These are phyloP conservation scores for Leccinum fuscescens DNA, from an alignment of 1,284 basidiomycete species.

Conservation along the genomic window DNA sequence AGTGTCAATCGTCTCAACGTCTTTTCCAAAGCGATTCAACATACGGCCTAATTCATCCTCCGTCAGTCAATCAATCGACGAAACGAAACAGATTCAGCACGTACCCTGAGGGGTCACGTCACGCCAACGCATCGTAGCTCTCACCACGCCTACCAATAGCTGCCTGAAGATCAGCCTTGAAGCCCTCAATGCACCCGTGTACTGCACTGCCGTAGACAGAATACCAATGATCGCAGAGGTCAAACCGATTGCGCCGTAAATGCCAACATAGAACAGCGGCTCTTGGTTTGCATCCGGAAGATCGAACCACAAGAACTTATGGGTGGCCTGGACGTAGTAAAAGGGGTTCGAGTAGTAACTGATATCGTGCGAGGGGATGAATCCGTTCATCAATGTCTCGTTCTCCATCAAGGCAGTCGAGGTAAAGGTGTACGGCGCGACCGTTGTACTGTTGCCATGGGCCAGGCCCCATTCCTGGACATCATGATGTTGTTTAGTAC, in stretches of 20 bases:
- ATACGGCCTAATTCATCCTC: slow-evolving; percentile 40
- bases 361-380: slow-evolving; percentile 19
- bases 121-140: slow-evolving; percentile 54
- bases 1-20: slow-evolving; percentile 48
- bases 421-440: slow-evolving; percentile 21
- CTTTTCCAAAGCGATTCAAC: slow-evolving; percentile 54
- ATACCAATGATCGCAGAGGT: slow-evolving; percentile 38
- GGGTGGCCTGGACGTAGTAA: slow-evolving; percentile 15
- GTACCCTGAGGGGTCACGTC: slow-evolving; percentile 48
- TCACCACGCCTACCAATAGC: slow-evolving; percentile 44
- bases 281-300: slow-evolving; percentile 45
- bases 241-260: slow-evolving; percentile 47
- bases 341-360: slow-evolving; percentile 15
- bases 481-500: not conserved
- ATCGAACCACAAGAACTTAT: slow-evolving; percentile 21
- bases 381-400: slow-evolving; percentile 29
- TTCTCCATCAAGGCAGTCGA: slow-evolving; percentile 33
- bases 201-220: slow-evolving; percentile 40
- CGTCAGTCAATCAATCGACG: not conserved
- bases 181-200: slow-evolving; percentile 47
- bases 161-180: slow-evolving; percentile 45
- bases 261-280: slow-evolving; percentile 50
- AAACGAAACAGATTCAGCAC: not conserved
- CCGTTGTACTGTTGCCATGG: slow-evolving; percentile 29
- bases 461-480: slow-evolving; percentile 47